A percentile compares a stretch with the other conserved stretches of the same genome.
Conservation (phyloP, 257 asterid genomes). For the Linderniella brevidens region DNA sequence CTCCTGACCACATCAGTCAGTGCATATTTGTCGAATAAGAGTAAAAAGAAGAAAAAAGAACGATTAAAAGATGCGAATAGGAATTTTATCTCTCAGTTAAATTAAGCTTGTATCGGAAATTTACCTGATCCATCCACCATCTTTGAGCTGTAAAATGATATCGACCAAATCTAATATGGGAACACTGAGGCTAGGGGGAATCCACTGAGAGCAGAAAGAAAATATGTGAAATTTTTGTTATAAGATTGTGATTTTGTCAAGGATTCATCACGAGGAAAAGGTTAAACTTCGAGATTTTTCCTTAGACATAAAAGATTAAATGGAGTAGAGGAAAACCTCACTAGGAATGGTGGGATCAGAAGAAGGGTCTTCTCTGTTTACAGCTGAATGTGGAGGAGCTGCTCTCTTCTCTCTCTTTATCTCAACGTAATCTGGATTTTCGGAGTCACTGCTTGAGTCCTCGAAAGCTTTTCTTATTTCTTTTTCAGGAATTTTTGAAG, state of each 20-base stretch:
- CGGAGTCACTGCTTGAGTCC: slow-evolving; percentile 39
- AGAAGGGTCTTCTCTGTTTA: slow-evolving; percentile 16
- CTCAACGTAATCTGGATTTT: slow-evolving; percentile 23
- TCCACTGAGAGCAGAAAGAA: slow-evolving; percentile 49
- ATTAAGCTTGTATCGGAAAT: no score
- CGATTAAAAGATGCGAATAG: slow-evolving; percentile 5
- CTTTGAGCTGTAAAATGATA: slow-evolving; percentile 79
- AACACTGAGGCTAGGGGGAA: slow-evolving; percentile 72
- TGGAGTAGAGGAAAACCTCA: slow-evolving; percentile 26
- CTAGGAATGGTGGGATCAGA: slow-evolving; percentile 53
- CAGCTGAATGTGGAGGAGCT: slow-evolving; percentile 25
- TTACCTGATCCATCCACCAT: slow-evolving; percentile 99
- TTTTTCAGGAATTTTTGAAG: slow-evolving; percentile 32
- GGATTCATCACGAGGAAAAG: no score
- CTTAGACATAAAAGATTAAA: slow-evolving; percentile 5
- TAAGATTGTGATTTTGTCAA: no score
- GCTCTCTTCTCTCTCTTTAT: slow-evolving; percentile 19
- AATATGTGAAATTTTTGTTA: neutral
- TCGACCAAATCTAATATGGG: slow-evolving; percentile 85
- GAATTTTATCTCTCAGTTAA: neutral
- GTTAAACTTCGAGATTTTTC: slow-evolving; percentile 11
- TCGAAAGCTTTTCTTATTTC: slow-evolving; percentile 23
- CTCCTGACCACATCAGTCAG: slow-evolving; percentile 32
- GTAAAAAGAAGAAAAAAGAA: slow-evolving; percentile 10
- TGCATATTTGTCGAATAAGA: slow-evolving; percentile 13